Conservation (phyloP, 768 basidiomycete genomes). For the Asterophora parasitica region DNA sequence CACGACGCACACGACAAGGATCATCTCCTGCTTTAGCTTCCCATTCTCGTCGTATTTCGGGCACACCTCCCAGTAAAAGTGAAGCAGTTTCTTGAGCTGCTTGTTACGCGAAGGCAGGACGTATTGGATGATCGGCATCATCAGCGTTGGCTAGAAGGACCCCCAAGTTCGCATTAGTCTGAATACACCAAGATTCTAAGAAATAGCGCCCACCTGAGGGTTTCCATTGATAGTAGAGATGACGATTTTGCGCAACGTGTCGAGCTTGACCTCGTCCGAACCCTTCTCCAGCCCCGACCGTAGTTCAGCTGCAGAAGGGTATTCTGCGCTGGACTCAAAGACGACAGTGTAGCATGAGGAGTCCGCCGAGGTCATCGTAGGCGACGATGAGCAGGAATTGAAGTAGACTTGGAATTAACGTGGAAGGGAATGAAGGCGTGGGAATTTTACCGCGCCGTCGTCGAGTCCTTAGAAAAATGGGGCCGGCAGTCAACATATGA, state of each 20-base stretch:
- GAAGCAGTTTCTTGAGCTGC: conserved; percentile 92
- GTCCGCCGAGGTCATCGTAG: conserved; percentile 41
- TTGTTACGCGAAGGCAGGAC: conserved; percentile 95
- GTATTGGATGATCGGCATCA: conserved; percentile 99
- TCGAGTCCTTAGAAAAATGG: too few relatives aligned
- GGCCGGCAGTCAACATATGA: too few relatives aligned
- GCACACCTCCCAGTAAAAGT: conserved; percentile 97
- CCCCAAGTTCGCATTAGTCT: neutral
- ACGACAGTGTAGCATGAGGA: conserved; percentile 75
- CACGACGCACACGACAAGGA: conserved; percentile 84
- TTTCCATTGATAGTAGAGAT: conserved; percentile 93
- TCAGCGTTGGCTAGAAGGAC: conserved; percentile 64
- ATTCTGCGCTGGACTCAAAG: conserved; percentile 67
- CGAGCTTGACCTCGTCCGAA: conserved; percentile 93
- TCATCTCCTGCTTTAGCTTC: conserved; percentile 99
- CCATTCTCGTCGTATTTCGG: conserved; percentile 96
- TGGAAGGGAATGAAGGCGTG: conserved; percentile 14
- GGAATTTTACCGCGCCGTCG: conserved; percentile 10
- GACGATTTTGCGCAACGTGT: conserved; percentile 93
- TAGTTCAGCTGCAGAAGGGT: conserved; percentile 78
- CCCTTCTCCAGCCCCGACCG: conserved; percentile 87
- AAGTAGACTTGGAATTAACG: conserved; percentile 13
- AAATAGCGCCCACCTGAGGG: conserved; percentile 59
- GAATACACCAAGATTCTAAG: neutral
- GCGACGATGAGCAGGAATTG: conserved; percentile 9